These are phyloP conservation scores for Zizania latifolia DNA, from an alignment of 176 grass and related monocot species.

Conservation along the genomic window DNA sequence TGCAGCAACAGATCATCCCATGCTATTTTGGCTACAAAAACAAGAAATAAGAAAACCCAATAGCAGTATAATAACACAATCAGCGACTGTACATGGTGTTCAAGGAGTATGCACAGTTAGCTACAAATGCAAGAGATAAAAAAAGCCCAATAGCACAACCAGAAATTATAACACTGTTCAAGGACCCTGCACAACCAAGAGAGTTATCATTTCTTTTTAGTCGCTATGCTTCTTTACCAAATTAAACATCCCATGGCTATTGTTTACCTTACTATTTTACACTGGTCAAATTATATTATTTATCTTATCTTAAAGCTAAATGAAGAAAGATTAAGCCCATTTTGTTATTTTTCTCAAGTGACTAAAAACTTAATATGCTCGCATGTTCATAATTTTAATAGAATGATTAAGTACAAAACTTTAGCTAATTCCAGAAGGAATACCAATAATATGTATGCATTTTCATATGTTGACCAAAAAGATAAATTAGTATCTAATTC, in stretches of 20 bases:
- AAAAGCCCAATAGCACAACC: neutral
- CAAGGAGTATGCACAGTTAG: too few species aligned
- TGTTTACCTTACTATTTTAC: slow-evolving; percentile 4
- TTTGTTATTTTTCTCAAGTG: neutral
- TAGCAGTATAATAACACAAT: too few species aligned
- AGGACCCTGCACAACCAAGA: neutral
- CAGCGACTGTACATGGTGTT: too few species aligned
- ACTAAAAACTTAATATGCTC: neutral
- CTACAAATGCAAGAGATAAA: neutral
- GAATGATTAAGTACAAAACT: neutral
- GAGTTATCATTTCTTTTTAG: neutral
- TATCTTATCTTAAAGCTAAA: neutral
- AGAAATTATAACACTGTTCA: neutral
- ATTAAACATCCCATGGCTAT: neutral
- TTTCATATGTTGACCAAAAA: neutral
- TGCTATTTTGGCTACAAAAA: neutral
- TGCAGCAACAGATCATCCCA: neutral
- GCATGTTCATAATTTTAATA: neutral
- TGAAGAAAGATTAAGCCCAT: neutral
- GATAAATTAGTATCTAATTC: slow-evolving; percentile 6
- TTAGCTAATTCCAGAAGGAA: slow-evolving; percentile 6
- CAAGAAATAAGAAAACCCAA: slow-evolving; percentile 7
- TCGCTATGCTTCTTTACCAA: slow-evolving; percentile 13
- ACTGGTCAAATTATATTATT: neutral
- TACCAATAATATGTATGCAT: neutral